Percentiles rank a stretch among this genome's conserved stretches.
These are phyloP conservation scores for Ophiocordyceps sinensis DNA, from an alignment of 2,329 filamentous ascomycete genomes.

Conservation along the genomic window DNA sequence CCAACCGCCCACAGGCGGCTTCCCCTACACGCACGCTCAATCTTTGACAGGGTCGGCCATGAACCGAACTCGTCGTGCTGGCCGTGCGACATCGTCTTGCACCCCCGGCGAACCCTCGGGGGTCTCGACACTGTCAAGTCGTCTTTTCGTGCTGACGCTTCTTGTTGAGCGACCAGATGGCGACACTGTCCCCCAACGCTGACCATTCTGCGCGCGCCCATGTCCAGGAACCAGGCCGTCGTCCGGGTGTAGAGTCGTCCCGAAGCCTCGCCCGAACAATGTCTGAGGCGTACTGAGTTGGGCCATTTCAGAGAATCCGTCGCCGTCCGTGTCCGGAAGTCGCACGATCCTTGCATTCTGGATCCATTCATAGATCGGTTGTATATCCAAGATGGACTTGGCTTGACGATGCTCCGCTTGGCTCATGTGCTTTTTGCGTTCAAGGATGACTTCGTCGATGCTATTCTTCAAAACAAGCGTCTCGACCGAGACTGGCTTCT, in stretches of 20 bases:
- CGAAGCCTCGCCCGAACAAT: constrained; percentile 37
- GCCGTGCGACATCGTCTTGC: no score
- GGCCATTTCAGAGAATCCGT: constrained; percentile 33
- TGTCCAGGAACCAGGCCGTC: not conserved
- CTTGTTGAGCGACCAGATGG: no score
- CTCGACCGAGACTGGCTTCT: constrained; percentile 65
- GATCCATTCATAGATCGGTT: constrained; percentile 45
- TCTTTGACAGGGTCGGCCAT: no score
- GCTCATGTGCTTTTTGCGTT: constrained; percentile 61
- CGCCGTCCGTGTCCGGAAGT: constrained; percentile 11
- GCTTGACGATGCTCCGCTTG: constrained; percentile 43
- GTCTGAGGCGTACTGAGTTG: constrained; percentile 28
- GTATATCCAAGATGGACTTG: constrained; percentile 43
- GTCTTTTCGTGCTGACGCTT: no score
- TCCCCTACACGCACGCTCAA: no score
- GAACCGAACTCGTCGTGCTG: no score
- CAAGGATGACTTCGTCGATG: constrained; percentile 72
- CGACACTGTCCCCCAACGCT: no score
- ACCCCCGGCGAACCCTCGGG: no score
- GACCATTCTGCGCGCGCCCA: no score
- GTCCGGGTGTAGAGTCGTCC: constrained; percentile 25
- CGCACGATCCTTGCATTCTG: constrained; percentile 32
- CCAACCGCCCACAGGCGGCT: no score
- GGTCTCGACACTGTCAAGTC: no score
- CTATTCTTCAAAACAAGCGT: constrained; percentile 69